Evolutionary conservation across 352 stramenopile species (phyloP).

Genomic region (Phytopythium cucurbitacearum): DNA sequence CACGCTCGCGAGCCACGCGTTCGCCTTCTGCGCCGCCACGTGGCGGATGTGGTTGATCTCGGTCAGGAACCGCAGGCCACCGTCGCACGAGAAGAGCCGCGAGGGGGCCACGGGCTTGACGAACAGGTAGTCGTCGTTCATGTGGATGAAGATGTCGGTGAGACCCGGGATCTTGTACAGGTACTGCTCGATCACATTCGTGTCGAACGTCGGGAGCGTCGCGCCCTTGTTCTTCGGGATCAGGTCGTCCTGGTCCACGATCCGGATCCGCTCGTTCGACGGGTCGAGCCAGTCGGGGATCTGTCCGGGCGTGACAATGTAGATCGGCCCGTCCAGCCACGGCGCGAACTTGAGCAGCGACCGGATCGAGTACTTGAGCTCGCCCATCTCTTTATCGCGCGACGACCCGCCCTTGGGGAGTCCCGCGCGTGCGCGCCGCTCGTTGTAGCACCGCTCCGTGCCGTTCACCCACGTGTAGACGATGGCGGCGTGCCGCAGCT

Average conservation of each 20-base stretch:
- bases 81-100: slow-evolving; percentile 84
- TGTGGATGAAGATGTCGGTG: slow-evolving; percentile 86
- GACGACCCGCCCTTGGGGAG: slow-evolving; percentile 58
- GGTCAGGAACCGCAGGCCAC: slow-evolving; percentile 62
- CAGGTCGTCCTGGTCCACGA: slow-evolving; percentile 79
- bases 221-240: slow-evolving; percentile 45
- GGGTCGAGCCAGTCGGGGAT: slow-evolving; percentile 78
- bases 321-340: slow-evolving; percentile 78
- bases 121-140: slow-evolving; percentile 91
- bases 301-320: slow-evolving; percentile 79
- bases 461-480: slow-evolving; percentile 88
- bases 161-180: slow-evolving; percentile 81
- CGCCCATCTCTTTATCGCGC: slow-evolving; percentile 79
- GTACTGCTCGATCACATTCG: slow-evolving; percentile 86
- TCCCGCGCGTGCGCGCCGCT: slow-evolving; percentile 40
- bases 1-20: slow-evolving; percentile 74
- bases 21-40: slow-evolving; percentile 48
- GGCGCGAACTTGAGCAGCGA: slow-evolving; percentile 76
- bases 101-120: slow-evolving; percentile 73
- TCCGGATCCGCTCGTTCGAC: slow-evolving; percentile 55
- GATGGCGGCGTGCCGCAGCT: slow-evolving; percentile 57
- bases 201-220: slow-evolving; percentile 71
- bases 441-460: slow-evolving; percentile 76
- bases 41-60: slow-evolving; percentile 85
- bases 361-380: slow-evolving; percentile 84